Conservation (phyloP, 2,329 filamentous ascomycete genomes). For the Apiospora saccharicola region DNA sequence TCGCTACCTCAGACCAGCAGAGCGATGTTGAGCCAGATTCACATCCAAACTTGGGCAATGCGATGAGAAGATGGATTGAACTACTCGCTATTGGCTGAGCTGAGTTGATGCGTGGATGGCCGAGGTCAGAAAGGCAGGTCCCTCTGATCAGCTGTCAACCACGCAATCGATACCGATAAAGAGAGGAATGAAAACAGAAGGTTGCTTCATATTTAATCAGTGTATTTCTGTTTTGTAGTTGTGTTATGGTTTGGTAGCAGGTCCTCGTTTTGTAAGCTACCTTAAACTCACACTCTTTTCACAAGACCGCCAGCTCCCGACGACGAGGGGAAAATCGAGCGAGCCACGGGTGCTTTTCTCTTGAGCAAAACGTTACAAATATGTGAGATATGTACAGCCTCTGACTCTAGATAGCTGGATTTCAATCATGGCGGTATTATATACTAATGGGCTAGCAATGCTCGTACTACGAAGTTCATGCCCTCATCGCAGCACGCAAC, state of each 20-base stretch:
- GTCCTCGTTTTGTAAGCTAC: neutral
- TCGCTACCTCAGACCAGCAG: neutral
- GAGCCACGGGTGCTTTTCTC: neutral
- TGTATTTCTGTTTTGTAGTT: neutral
- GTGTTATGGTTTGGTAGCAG: neutral
- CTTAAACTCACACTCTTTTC: neutral
- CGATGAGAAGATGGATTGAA: neutral
- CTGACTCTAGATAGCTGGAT: neutral
- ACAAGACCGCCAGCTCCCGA: neutral
- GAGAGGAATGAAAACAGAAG: neutral
- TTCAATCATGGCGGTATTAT: neutral
- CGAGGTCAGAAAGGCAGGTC: neutral
- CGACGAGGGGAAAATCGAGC: neutral
- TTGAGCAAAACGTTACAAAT: neutral
- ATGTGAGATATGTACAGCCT: neutral
- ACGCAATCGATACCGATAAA: neutral
- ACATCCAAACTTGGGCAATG: neutral
- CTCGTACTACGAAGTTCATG: too few relatives aligned
- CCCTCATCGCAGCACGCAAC: too few relatives aligned
- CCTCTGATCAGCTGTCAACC: neutral
- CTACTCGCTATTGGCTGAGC: neutral
- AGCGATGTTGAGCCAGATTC: neutral
- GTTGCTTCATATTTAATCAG: neutral
- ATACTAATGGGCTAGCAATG: too few relatives aligned
- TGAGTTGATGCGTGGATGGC: neutral